A percentile compares a stretch with the other conserved stretches of the same genome.
Evolutionary conservation across 108 stramenopile species (phyloP).

Genomic region (Pseudonitzschia pungens): DNA sequence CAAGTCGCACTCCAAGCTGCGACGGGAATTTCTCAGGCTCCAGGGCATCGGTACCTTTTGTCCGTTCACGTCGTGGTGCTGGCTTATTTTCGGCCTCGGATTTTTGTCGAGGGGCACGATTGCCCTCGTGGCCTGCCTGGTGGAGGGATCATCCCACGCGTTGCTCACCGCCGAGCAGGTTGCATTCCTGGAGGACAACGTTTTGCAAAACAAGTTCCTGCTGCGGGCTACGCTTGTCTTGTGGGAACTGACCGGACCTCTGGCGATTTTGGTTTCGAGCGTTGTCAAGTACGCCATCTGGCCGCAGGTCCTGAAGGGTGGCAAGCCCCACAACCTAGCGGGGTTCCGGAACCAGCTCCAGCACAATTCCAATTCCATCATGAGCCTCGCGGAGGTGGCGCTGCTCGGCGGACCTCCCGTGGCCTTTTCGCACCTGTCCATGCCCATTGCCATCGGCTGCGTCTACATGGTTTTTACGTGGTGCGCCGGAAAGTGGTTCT

Average conservation of each 20-base stretch:
- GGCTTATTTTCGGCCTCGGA: conserved; percentile 64
- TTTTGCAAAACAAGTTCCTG: conserved; percentile 32
- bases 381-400: conserved; percentile 50
- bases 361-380: conserved; percentile 59
- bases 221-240: conserved; percentile 56
- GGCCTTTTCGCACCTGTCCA: conserved; percentile 40
- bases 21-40: conserved; percentile 13
- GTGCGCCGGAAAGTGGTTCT: conserved; percentile 30
- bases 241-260: conserved; percentile 67
- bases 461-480: conserved; percentile 60
- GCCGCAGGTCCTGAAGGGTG: conserved; percentile 49
- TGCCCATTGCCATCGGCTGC: conserved; percentile 47
- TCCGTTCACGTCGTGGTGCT: conserved; percentile 73
- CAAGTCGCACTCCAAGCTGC: conserved; percentile 26
- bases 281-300: conserved; percentile 67
- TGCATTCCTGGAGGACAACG: background rate
- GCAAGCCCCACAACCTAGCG: conserved; percentile 41
- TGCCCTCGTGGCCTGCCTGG: conserved; percentile 26
- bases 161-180: background rate
- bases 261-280: conserved; percentile 54
- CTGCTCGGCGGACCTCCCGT: conserved; percentile 57
- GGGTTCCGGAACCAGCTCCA: conserved; percentile 46
- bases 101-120: conserved; percentile 58
- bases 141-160: background rate
- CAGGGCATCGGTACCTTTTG: conserved; percentile 42